Conservation (phyloP, 176 grass and related monocot genomes). For the Tillandsia fasciculata region DNA sequence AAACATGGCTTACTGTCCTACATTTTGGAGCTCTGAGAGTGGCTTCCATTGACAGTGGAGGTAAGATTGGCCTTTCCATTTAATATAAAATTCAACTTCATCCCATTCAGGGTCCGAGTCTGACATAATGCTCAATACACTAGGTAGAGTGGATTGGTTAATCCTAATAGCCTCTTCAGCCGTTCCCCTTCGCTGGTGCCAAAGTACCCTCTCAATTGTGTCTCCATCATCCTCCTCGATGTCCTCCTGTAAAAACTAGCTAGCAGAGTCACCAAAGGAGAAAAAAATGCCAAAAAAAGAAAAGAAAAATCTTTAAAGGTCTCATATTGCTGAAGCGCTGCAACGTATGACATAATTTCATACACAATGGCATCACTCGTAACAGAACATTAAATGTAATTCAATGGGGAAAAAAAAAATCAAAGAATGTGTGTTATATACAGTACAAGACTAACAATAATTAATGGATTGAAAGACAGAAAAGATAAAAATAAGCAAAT, state of each 20-base stretch:
- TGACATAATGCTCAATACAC: conserved; percentile 41
- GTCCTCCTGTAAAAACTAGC: conserved; percentile 53
- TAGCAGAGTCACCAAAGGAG: no score
- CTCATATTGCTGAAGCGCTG: neutral
- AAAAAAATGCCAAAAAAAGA: neutral
- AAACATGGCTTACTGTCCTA: conserved; percentile 22
- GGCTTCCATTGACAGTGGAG: conserved; percentile 94
- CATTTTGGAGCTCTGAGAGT: conserved; percentile 67
- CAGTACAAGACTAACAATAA: neutral
- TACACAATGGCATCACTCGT: no score
- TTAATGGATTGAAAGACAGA: neutral
- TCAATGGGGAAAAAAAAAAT: no score
- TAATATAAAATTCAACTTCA: conserved; percentile 94
- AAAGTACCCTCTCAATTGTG: conserved; percentile 90
- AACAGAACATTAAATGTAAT: no score
- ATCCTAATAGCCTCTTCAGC: conserved; percentile 70
- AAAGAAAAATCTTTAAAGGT: neutral
- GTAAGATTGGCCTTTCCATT: conserved; percentile 95
- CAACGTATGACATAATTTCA: neutral
- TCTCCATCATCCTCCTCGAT: conserved; percentile 74
- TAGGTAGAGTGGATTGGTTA: conserved; percentile 57
- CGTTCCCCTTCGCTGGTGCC: conserved; percentile 74
- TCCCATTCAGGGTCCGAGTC: conserved; percentile 69
- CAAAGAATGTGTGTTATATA: neutral
- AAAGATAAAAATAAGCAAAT: neutral